Conservation (phyloP, 352 stramenopile genomes). For the Globisporangium lucens region DNA sequence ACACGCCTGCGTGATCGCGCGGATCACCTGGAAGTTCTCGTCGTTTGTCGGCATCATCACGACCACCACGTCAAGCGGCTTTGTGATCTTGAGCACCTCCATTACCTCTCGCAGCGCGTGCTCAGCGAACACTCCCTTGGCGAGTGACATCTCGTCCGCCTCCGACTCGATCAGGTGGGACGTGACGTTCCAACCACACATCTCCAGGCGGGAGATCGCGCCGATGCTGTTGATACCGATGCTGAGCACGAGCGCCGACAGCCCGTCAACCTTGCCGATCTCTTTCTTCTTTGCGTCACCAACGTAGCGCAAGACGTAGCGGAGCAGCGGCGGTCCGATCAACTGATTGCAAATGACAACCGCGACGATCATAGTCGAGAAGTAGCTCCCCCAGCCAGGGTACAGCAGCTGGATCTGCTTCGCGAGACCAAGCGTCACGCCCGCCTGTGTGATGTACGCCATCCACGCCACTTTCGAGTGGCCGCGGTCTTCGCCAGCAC, state of each 20-base stretch:
- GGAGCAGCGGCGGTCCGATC: constrained; percentile 51
- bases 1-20: constrained; percentile 42
- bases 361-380: constrained; percentile 71
- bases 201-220: constrained; percentile 47
- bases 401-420: constrained; percentile 76
- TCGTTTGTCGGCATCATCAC: constrained; percentile 61
- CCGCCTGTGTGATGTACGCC: constrained; percentile 72
- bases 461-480: constrained; percentile 63
- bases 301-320: constrained; percentile 49
- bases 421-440: constrained; percentile 61
- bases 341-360: constrained; percentile 74
- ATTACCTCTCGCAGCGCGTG: constrained; percentile 23
- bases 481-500: constrained; percentile 37
- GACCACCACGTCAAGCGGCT: constrained; percentile 53
- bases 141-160: constrained; percentile 19
- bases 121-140: constrained; percentile 16
- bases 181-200: constrained; percentile 59
- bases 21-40: constrained; percentile 54
- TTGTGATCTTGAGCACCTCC: constrained; percentile 29
- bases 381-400: constrained; percentile 65
- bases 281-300: constrained; percentile 58
- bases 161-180: constrained; percentile 38
- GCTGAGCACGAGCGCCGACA: constrained; percentile 38
- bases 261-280: constrained; percentile 52
- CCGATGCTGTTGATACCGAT: constrained; percentile 28